Evolutionary conservation across 1,284 basidiomycete genomes (phyloP).

Genomic region (Trichosporon sp.): DNA sequence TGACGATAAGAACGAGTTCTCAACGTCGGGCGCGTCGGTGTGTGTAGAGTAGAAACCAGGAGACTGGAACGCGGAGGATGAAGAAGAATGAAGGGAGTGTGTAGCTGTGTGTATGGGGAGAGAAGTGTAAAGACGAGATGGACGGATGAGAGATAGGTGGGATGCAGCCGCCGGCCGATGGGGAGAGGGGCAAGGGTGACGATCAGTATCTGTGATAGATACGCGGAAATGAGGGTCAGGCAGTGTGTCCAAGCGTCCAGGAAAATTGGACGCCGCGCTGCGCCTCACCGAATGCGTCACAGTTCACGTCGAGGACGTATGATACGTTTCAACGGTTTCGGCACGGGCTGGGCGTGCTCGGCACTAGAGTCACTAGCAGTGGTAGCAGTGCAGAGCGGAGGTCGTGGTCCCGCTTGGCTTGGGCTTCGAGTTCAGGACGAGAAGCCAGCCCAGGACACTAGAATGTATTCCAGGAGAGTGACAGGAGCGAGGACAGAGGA

Average conservation of each 20-base stretch:
- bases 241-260: slow-evolving; percentile 8
- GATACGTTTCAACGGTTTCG: slow-evolving; percentile 10
- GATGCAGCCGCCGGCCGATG: neutral
- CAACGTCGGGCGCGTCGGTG: neutral
- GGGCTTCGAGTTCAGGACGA: neutral
- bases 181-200: neutral
- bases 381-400: slow-evolving; percentile 7
- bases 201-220: slow-evolving; percentile 16
- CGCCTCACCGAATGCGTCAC: slow-evolving; percentile 18
- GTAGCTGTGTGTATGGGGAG: neutral
- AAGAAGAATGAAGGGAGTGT: neutral
- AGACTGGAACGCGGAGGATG: neutral
- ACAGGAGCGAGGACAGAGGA: slow-evolving; percentile 1
- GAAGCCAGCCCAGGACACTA: neutral
- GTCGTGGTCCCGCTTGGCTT: slow-evolving; percentile 6
- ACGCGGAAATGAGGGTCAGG: neutral
- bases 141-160: neutral
- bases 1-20: neutral
- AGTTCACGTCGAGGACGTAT: neutral
- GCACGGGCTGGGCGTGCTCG: neutral
- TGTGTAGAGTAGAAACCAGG: neutral
- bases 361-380: neutral
- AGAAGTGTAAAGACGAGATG: neutral
- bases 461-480: slow-evolving; percentile 4
- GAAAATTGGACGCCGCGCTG: slow-evolving; percentile 19